Evolutionary conservation across 2,329 filamentous ascomycete genomes (phyloP), one percentile per base, ranked within the genome.

Genomic region (Exophiala bonariae): DNA sequence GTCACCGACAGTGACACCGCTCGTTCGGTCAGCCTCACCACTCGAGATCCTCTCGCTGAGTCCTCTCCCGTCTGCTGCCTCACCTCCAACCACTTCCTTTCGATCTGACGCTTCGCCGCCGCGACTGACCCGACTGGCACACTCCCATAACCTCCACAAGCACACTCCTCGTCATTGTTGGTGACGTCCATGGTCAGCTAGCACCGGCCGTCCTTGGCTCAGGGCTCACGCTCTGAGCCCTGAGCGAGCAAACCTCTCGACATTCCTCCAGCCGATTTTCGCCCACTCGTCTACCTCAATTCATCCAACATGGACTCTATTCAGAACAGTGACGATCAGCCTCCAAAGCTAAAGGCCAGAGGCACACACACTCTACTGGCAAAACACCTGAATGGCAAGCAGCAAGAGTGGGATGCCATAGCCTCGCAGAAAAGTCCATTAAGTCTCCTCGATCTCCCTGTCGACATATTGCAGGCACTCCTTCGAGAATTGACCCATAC

Each of bases 401-500:
- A 59, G 46, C 43, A 50, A 36, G 55, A 59, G 41, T 54, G 52
- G 50, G 55, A 55, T 44, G 50, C 53, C 3, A 51, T 54, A 18
- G 44, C 49, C 3, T 62, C 73, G 44, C 75, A 72, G 54, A 76
- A 74, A 50, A 73, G 74, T 31, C 82, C 83, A 18, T 71, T 89
- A 50, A 77, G 76, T 28, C 71, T 93, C 38, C 73, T 93, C 19
- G 86, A 91, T 62, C 75, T 93, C 16, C 88, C 89, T 1, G 74
- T 90, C 50, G 89, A 93, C 63, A 78, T 93, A 16, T 69, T 93
- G 34, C 86, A 86, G 56, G 77, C 89, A 58, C 88, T 93, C 50
- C 80, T 92, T 45, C 86, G 87, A 68, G 85, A 93, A 78, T 86
- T 83, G 71, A 87, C 84, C 3, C 84, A 90, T 62, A 89, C 86